phyloP scores from a whole-genome alignment of 371 early-diverging fungal species.

The Mortierella sp. region DNA sequence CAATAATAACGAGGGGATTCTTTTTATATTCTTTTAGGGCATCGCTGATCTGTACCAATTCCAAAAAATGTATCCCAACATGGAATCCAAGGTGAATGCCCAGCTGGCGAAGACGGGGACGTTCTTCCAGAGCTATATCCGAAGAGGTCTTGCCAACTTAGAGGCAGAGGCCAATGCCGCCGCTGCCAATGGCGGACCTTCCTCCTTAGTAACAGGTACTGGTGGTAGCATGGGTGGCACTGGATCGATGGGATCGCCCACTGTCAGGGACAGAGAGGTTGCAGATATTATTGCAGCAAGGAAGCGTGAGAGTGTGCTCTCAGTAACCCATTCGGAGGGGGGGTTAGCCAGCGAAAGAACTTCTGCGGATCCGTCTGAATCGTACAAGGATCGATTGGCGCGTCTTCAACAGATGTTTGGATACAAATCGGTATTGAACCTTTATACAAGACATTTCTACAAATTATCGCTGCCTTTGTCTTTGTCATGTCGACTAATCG shows the following conservation, averaged over 20 bases:
- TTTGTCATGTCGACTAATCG: background rate
- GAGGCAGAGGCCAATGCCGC: conserved; percentile 68
- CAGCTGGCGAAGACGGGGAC: conserved; percentile 72
- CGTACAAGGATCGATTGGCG: conserved; percentile 59
- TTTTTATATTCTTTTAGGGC: conserved; percentile 58
- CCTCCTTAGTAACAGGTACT: background rate
- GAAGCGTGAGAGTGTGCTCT: conserved; percentile 43
- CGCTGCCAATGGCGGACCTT: conserved; percentile 20
- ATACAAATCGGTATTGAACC: conserved; percentile 57
- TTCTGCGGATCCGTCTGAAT: conserved; percentile 38
- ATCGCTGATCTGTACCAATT: conserved; percentile 82
- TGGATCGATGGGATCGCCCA: conserved; percentile 12
- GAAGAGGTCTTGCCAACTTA: conserved; percentile 71
- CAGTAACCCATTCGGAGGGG: conserved; percentile 16
- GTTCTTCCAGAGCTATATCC: conserved; percentile 85
- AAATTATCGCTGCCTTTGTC: too few relatives aligned
- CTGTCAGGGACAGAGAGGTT: conserved; percentile 17
- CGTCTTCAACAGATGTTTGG: conserved; percentile 75
- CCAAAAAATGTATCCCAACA: conserved; percentile 74
- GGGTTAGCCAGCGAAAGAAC: background rate
- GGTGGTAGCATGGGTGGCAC: background rate
- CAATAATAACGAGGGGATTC: too few relatives aligned
- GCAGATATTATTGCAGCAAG: conserved; percentile 23
- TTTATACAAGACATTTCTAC: too few relatives aligned
- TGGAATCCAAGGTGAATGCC: conserved; percentile 71